Evolutionary conservation across 208 protist genomes (phyloP).

Genomic region (Leishmania turanica): DNA sequence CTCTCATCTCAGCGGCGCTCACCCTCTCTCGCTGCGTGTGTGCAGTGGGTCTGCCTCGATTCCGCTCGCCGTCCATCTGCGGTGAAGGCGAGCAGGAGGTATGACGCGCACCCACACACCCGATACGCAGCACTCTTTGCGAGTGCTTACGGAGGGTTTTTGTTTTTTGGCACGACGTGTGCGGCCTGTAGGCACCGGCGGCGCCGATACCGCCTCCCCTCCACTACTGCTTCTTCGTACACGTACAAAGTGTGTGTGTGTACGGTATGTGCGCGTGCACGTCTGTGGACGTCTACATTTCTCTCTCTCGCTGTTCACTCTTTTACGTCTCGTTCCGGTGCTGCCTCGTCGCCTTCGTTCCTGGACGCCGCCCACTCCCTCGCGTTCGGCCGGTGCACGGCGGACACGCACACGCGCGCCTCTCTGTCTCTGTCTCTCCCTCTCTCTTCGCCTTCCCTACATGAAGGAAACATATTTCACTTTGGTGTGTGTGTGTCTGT

Average conservation of each 20-base stretch:
- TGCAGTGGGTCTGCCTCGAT: not conserved
- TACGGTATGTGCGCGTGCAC: not conserved
- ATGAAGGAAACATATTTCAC: constrained; percentile 4
- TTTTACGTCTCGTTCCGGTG: not conserved
- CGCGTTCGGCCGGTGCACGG: not conserved
- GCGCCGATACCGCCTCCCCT: not conserved
- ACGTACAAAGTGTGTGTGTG: not conserved
- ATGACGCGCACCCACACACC: too few relatives aligned
- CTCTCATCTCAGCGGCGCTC: not conserved
- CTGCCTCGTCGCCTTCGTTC: not conserved
- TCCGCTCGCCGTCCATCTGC: not conserved
- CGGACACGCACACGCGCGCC: too few relatives aligned
- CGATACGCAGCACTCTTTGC: not conserved
- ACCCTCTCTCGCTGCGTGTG: not conserved
- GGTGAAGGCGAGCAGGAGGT: not conserved
- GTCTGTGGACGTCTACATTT: not conserved
- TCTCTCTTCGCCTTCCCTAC: not conserved
- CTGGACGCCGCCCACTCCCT: not conserved
- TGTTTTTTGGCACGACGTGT: not conserved
- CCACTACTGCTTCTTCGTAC: not conserved
- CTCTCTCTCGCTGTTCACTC: constrained; percentile 8
- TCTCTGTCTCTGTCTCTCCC: not conserved
- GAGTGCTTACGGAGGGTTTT: not conserved
- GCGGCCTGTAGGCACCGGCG: not conserved
- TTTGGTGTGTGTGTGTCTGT: not conserved